Evolutionary conservation across 1,284 basidiomycete species (phyloP).

Genomic region (Kwoniella shivajii): DNA sequence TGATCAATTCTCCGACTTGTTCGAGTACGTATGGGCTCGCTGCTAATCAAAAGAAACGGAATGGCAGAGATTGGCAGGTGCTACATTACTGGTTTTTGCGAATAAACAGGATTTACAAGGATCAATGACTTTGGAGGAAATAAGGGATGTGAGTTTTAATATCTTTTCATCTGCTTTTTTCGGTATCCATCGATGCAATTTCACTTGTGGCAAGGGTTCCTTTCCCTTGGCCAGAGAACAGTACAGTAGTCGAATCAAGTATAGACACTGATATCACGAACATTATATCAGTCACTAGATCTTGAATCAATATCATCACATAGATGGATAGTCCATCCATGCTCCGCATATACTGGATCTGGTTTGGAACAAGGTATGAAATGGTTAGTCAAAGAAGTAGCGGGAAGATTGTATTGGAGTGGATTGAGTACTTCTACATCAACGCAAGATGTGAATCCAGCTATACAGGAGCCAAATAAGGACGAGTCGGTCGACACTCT

Average conservation of each 20-base stretch:
- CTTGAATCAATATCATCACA: conserved; percentile 78
- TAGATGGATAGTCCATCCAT: conserved; percentile 86
- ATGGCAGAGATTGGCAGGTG: conserved; percentile 80
- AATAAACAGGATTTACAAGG: conserved; percentile 97
- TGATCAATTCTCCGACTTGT: too few relatives aligned
- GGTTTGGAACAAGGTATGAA: conserved; percentile 84
- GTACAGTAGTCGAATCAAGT: too few relatives aligned
- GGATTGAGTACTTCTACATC: conserved; percentile 25
- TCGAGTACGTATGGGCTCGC: too few relatives aligned
- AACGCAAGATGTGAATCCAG: too few relatives aligned
- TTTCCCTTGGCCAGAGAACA: too few relatives aligned
- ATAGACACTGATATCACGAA: too few relatives aligned
- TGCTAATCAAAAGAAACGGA: background rate
- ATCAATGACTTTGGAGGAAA: conserved; percentile 78
- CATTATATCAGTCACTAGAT: conserved; percentile 66
- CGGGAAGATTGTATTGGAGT: conserved; percentile 61
- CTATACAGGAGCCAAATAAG: too few relatives aligned
- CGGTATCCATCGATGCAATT: too few relatives aligned
- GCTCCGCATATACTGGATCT: conserved; percentile 86
- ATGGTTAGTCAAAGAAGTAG: conserved; percentile 93
- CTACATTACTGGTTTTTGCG: conserved; percentile 94
- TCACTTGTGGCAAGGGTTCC: background rate
- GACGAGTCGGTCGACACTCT: too few relatives aligned
- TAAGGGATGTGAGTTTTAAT: conserved; percentile 73
- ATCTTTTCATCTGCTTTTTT: too few relatives aligned